Evolutionary conservation across 306 rosid genomes (phyloP).

Genomic region (Prunus persica): DNA sequence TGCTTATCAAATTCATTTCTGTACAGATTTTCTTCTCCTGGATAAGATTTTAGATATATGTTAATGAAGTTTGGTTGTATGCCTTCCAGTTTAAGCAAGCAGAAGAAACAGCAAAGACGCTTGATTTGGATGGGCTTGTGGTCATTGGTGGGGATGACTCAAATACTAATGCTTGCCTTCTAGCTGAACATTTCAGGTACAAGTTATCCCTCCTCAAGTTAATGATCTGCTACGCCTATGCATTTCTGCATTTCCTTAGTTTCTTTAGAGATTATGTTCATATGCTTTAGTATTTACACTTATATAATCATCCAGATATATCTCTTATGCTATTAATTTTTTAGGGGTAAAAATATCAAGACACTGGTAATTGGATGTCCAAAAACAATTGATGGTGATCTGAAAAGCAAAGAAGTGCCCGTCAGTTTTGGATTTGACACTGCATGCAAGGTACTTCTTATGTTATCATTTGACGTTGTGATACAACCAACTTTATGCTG

Average conservation of each 20-base stretch:
- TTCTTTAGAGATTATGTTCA: neutral
- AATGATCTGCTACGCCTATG: neutral
- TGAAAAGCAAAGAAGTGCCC: conserved; percentile 90
- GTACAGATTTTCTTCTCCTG: neutral
- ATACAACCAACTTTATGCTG: neutral
- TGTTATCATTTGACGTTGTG: neutral
- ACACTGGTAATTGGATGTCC: conserved; percentile 88
- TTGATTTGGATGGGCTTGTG: conserved; percentile 88
- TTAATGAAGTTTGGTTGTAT: conserved; percentile 13
- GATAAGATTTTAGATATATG: neutral
- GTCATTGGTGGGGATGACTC: conserved; percentile 98
- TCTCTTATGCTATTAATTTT: neutral
- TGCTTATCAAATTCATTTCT: neutral
- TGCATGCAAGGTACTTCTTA: conserved; percentile 75
- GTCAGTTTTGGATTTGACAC: conserved; percentile 92
- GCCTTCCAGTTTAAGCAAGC: conserved; percentile 77
- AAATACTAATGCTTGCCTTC: conserved; percentile 91
- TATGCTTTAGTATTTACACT: neutral
- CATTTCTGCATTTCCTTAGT: neutral
- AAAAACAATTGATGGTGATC: conserved; percentile 88
- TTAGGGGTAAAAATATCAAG: conserved; percentile 71
- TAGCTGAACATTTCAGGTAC: conserved; percentile 90
- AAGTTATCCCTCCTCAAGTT: too few species aligned
- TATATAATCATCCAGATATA: neutral
- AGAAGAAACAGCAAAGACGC: conserved; percentile 63